Evolutionary conservation across 306 rosid genomes (phyloP).

Genomic region (Rosa persica): DNA sequence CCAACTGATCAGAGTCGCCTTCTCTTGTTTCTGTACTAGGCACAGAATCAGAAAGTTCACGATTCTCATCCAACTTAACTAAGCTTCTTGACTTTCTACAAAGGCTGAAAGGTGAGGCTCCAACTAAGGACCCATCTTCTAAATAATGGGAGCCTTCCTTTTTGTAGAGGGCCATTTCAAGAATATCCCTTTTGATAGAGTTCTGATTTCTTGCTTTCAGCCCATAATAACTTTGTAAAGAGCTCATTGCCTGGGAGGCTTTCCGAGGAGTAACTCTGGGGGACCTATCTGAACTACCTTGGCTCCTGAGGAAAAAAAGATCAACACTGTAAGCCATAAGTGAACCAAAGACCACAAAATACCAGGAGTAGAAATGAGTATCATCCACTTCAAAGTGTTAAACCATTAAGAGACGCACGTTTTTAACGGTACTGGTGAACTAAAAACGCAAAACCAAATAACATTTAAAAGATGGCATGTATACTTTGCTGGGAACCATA

Average conservation of each 20-base stretch:
- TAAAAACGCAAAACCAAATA: neutral
- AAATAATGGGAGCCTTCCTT: conserved; percentile 34
- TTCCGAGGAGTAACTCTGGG: conserved; percentile 42
- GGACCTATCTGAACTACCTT: conserved; percentile 43
- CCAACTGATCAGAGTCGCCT: conserved; percentile 40
- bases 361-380: neutral
- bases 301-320: conserved; percentile 33
- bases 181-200: conserved; percentile 30
- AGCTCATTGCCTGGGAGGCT: conserved; percentile 69
- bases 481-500: neutral
- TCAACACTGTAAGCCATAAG: conserved; percentile 23
- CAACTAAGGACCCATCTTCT: conserved; percentile 37
- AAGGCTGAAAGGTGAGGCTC: conserved; percentile 31
- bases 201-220: conserved; percentile 45
- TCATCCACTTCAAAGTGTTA: neutral
- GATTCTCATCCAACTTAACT: conserved; percentile 55
- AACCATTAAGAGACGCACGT: neutral
- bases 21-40: conserved; percentile 34
- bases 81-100: conserved; percentile 65
- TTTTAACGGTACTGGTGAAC: neutral
- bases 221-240: conserved; percentile 78
- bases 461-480: neutral
- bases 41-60: conserved; percentile 28
- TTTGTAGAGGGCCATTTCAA: conserved; percentile 36
- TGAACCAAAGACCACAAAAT: neutral